These are phyloP conservation scores for Postia placenta DNA, from an alignment of 768 basidiomycete genomes.

Conservation along the genomic window DNA sequence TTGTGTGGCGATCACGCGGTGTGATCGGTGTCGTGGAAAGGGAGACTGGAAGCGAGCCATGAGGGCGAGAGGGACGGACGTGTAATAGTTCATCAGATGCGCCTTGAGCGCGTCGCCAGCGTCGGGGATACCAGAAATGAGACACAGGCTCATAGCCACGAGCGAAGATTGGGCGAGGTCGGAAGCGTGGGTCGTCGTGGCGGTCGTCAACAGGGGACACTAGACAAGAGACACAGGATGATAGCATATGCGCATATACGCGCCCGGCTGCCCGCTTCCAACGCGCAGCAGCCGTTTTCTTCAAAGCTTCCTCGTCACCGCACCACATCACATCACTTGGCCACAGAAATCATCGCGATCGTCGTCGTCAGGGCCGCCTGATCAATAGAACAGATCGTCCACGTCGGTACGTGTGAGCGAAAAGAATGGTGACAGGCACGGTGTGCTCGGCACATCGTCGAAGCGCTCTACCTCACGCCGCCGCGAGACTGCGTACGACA, in stretches of 20 bases:
- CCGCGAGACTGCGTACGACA: conserved; percentile 9
- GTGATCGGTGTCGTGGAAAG: neutral
- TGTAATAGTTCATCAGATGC: neutral
- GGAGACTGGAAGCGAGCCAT: neutral
- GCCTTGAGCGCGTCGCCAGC: neutral
- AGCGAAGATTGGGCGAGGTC: neutral
- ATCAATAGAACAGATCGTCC: conserved; percentile 18
- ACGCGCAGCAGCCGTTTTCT: too few relatives aligned
- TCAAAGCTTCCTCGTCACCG: too few relatives aligned
- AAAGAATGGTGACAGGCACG: conserved; percentile 15
- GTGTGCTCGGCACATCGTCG: conserved; percentile 10
- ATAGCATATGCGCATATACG: neutral
- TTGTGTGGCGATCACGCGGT: too few relatives aligned
- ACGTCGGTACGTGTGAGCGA: conserved; percentile 11
- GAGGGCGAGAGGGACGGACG: neutral
- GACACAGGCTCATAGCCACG: neutral
- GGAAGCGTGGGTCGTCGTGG: neutral
- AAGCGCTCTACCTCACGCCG: conserved; percentile 10
- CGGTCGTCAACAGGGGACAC: neutral
- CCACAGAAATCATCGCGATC: too few relatives aligned
- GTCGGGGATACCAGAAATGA: too few relatives aligned
- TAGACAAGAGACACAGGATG: neutral
- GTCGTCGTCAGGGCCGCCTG: neutral
- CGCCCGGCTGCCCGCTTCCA: too few relatives aligned
- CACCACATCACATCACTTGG: too few relatives aligned